Base-by-base conservation (phyloP, 768 basidiomycete species). In the Suillus variegatus region DNA sequence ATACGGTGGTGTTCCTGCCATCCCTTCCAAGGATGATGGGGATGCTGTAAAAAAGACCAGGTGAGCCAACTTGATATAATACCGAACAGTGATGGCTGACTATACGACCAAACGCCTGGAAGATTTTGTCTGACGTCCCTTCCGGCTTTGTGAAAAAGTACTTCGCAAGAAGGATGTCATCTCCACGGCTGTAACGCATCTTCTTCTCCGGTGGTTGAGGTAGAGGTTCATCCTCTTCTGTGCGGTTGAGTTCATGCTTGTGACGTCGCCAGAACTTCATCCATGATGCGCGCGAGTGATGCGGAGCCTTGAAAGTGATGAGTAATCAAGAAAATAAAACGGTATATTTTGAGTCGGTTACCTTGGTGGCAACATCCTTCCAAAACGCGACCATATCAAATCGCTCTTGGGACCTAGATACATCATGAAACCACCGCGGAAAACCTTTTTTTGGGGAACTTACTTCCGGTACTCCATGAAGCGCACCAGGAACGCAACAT, bases 1-100 rank as follows among this genome's bases (percentile, higher is more conserved):
- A 94, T 93, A 51, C 93, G 86, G 74, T 94, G 89, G 73, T 94
- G 93, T 71, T 95, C 93, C 75, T 95, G 93, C 93, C 93, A 95
- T 16, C 93, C 93, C 74, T 95, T 95, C 93, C 93, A 95, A 3
- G 93, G 93, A 79, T 95, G 93, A 73, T 94, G 91, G 2, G 92
- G 86, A 75, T 94, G 84, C 93, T 95, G 70, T 20, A 67, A 62
- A 57, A 60, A 25, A 65, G 46, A 47, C 20, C 7, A 51, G 25
- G 32, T 71, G 22, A 64, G 25, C 20, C 3, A 63, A 20, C 12
- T 4, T 63, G 54, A 64, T 32, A 25, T n/a, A 55, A 52, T 28
- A 18, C 13, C 65, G 9, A 55, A 60, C 25, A 46, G 65, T 22
- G 32, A 52, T 61, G 44, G 73, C 86, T 66, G 68, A 93, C 93